phyloP scores from a whole-genome alignment of 306 rosid genomes.

The Dalbergia oliveri region DNA sequence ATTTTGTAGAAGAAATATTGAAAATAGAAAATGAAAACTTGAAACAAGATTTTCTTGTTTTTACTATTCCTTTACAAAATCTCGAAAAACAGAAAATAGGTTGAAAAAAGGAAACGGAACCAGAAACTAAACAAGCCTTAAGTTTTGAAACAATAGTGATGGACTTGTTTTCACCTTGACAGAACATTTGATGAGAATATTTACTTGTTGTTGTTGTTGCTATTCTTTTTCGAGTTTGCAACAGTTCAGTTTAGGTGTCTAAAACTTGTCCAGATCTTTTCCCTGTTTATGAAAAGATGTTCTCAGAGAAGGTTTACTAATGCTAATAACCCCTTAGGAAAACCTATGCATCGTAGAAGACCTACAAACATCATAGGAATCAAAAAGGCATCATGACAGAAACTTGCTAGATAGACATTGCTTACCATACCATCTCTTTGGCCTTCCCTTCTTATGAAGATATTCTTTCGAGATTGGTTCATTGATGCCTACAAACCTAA shows the following conservation, averaged over 20 bases:
- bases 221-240: neutral
- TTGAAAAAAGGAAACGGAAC: no score
- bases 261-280: conserved; percentile 3
- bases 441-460: neutral
- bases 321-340: neutral
- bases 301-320: neutral
- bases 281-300: conserved; percentile 14
- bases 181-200: neutral
- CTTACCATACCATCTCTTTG: neutral
- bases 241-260: neutral
- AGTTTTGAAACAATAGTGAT: neutral
- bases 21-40: no score
- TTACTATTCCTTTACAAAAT: no score
- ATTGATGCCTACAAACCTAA: neutral
- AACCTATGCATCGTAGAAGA: neutral
- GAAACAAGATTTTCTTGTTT: no score
- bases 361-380: neutral
- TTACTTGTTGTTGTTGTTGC: neutral
- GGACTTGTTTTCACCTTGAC: conserved; percentile 24
- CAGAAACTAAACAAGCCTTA: no score
- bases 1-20: no score
- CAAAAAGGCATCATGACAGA: neutral
- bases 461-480: neutral
- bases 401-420: neutral
- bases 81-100: no score